phyloP scores from a whole-genome alignment of 2,329 filamentous ascomycete genomes.

The Colletotrichum salicis region DNA sequence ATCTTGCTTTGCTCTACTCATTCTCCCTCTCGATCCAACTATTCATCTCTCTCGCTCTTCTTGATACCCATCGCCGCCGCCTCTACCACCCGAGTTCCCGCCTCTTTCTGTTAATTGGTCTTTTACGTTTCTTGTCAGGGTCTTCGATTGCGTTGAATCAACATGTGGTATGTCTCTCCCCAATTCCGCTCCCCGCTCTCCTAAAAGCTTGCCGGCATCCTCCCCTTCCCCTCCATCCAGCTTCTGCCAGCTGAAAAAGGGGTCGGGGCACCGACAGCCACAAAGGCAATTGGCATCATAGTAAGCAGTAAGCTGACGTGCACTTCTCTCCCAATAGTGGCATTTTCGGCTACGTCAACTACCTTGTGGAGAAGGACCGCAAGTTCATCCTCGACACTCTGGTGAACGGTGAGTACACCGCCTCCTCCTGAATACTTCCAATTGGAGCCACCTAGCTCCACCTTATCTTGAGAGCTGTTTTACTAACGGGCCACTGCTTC shows the following conservation, averaged over 20 bases:
- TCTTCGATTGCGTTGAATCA: conserved; percentile 35
- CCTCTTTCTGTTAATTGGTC: conserved; percentile 27
- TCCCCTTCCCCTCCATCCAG: conserved; percentile 1
- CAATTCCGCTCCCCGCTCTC: conserved; percentile 14
- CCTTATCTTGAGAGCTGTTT: conserved; percentile 17
- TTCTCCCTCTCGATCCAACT: conserved; percentile 34
- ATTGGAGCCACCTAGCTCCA: conserved; percentile 23
- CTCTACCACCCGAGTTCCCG: background rate
- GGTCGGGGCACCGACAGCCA: background rate
- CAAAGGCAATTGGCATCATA: conserved; percentile 14
- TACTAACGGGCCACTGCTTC: conserved; percentile 42
- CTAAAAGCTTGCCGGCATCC: conserved; percentile 26
- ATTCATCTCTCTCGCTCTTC: conserved; percentile 35
- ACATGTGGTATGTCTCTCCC: conserved; percentile 40
- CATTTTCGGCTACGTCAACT: conserved; percentile 99
- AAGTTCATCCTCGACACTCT: conserved; percentile 96
- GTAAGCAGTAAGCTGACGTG: conserved; percentile 38
- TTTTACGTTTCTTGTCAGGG: conserved; percentile 26
- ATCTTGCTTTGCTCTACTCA: conserved; percentile 22
- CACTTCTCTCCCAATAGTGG: conserved; percentile 65
- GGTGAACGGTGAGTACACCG: conserved; percentile 81
- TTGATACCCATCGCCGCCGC: conserved; percentile 32
- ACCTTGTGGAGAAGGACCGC: conserved; percentile 98
- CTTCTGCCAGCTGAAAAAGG: conserved; percentile 13
- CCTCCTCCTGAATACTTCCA: conserved; percentile 29